Evolutionary conservation across 768 basidiomycete genomes (phyloP).

Genomic region (Rhodotorula babjevae): DNA sequence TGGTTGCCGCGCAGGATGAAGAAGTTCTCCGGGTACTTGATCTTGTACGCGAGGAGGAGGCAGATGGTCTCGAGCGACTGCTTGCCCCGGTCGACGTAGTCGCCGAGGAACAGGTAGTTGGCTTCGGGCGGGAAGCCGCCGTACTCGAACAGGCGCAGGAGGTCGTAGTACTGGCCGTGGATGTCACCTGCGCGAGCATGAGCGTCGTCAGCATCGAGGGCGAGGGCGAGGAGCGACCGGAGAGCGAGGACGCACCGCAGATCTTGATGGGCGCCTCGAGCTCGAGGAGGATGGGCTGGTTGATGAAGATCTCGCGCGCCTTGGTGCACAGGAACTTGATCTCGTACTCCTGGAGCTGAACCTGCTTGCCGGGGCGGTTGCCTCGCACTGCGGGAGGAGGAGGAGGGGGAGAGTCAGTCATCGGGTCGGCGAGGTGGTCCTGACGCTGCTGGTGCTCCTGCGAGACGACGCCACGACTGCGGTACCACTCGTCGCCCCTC

Average conservation of each 20-base stretch:
- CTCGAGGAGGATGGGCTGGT: constrained; percentile 95
- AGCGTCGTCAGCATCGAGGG: background rate
- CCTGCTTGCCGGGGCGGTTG: constrained; percentile 96
- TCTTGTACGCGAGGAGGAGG: constrained; percentile 97
- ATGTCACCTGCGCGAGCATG: constrained; percentile 69
- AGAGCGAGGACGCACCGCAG: constrained; percentile 65
- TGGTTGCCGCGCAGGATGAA: constrained; percentile 99
- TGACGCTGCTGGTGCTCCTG: too few species aligned
- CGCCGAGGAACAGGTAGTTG: constrained; percentile 98
- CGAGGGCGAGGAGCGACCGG: constrained; percentile 4
- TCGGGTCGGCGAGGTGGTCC: background rate
- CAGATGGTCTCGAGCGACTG: constrained; percentile 99
- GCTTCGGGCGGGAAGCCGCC: constrained; percentile 99
- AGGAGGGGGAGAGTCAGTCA: background rate
- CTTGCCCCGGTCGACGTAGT: constrained; percentile 99
- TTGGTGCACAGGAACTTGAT: constrained; percentile 99
- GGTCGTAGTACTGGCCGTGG: constrained; percentile 98
- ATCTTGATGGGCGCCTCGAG: constrained; percentile 99
- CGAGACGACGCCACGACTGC: too few species aligned
- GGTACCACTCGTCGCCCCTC: too few species aligned
- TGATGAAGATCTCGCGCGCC: constrained; percentile 98
- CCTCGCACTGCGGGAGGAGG: constrained; percentile 68
- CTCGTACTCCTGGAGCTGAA: constrained; percentile 96
- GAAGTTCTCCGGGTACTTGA: constrained; percentile 99
- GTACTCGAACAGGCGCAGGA: constrained; percentile 95